phyloP scores from a whole-genome alignment of 768 basidiomycete species.

The Harrya chromipes region DNA sequence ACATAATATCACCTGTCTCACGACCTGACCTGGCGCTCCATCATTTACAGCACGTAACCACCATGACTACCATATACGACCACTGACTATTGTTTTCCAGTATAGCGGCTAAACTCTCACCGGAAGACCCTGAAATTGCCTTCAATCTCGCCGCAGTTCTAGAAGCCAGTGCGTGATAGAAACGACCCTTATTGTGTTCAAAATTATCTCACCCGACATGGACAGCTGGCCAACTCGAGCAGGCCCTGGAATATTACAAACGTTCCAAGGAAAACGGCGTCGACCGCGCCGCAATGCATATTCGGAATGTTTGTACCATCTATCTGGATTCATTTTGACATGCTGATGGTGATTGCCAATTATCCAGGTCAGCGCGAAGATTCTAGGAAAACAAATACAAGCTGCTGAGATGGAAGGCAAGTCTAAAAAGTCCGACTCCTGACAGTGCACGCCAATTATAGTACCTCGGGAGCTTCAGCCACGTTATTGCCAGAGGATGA shows the following conservation, averaged over 20 bases:
- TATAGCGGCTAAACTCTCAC: slow-evolving; percentile 76
- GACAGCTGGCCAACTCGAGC: slow-evolving; percentile 73
- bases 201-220: slow-evolving; percentile 29
- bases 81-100: slow-evolving; percentile 45
- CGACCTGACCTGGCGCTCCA: slow-evolving; percentile 85
- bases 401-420: slow-evolving; percentile 31
- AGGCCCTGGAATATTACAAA: slow-evolving; percentile 79
- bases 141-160: slow-evolving; percentile 90
- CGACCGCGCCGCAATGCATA: slow-evolving; percentile 77
- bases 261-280: slow-evolving; percentile 74
- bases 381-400: slow-evolving; percentile 59
- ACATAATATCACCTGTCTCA: slow-evolving; percentile 75
- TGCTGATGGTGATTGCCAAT: slow-evolving; percentile 11
- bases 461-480: slow-evolving; percentile 3
- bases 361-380: slow-evolving; percentile 74
- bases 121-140: slow-evolving; percentile 87
- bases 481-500: slow-evolving; percentile 8
- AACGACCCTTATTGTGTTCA: slow-evolving; percentile 34
- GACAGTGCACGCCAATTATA: slow-evolving; percentile 8
- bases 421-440: slow-evolving; percentile 28
- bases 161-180: slow-evolving; percentile 69
- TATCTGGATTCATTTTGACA: slow-evolving; percentile 16
- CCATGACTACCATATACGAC: slow-evolving; percentile 28
- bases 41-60: slow-evolving; percentile 64
- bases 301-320: slow-evolving; percentile 63